These are phyloP conservation scores for Psilocybe cyanescens DNA, from an alignment of 768 basidiomycete species.

Conservation along the genomic window DNA sequence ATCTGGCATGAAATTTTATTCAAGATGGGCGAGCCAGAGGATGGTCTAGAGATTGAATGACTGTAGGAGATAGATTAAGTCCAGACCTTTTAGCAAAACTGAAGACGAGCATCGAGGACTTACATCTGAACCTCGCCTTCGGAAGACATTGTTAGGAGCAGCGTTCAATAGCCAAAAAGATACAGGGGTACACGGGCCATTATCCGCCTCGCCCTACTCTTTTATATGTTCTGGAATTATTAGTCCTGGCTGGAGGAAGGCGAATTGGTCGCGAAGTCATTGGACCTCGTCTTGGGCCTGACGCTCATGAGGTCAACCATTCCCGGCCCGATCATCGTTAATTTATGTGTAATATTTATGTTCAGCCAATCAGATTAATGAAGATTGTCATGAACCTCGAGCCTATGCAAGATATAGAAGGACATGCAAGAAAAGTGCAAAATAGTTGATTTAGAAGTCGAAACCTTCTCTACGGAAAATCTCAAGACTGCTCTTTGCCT, in stretches of 20 bases:
- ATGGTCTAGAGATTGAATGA: conserved; percentile 30
- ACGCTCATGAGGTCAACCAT: not conserved
- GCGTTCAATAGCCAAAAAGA: conserved; percentile 27
- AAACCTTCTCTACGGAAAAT: conserved; percentile 85
- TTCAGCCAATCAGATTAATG: conserved; percentile 25
- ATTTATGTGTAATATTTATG: not conserved
- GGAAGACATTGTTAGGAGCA: conserved; percentile 7
- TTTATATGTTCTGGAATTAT: conserved; percentile 10
- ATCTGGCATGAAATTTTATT: conserved; percentile 78
- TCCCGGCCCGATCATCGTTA: not conserved
- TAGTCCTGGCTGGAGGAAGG: not conserved
- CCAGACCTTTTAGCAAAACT: not conserved
- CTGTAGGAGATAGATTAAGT: conserved; percentile 37
- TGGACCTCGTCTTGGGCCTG: conserved; percentile 4
- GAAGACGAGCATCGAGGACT: not conserved
- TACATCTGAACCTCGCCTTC: conserved; percentile 61
- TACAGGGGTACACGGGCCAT: conserved; percentile 37
- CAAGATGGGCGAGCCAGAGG: conserved; percentile 40
- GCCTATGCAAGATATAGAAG: not conserved
- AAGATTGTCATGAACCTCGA: conserved; percentile 23
- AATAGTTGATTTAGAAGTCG: conserved; percentile 65
- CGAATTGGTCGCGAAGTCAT: conserved; percentile 12
- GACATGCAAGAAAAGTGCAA: conserved; percentile 4
- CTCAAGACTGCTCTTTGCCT: conserved; percentile 64
- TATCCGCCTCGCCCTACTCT: conserved; percentile 8